Base-by-base conservation (phyloP, 2,329 filamentous ascomycete genomes). In the Stagonosporopsis vannaccii region DNA sequence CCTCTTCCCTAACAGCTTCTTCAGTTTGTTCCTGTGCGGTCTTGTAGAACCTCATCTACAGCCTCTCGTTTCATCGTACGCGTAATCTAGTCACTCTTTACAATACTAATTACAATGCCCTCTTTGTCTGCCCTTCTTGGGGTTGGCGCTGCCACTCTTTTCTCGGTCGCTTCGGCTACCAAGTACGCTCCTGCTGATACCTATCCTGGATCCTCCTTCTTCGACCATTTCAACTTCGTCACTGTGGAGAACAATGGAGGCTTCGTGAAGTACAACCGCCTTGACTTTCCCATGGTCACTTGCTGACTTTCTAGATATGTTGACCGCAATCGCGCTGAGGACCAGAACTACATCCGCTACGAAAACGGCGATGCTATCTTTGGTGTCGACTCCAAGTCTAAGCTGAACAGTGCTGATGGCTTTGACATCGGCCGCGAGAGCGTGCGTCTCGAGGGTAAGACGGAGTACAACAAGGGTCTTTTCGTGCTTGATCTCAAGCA, bases 361-460 rank as follows among this genome's bases (percentile, higher is more conserved):
- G 43, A 56, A 6, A 26, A 35, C 15, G 53, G 53, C 3, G 63
- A 66, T 56, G 58, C 60, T 32, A 77, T 78, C 57, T 70, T 82
- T 17, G 80, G 79, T 41, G 79, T 80, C 15, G 80, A 82, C 62
- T 66, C 63, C 41, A 75, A 60, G 25, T 74, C 59, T 32, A 52
- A 67, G 3, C 53, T 66, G 28, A 58, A 59, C 25, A 49, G 50
- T 17, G 51, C 51, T 6, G 51, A 53, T 17, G 58, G 52, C n/a
- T 59, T 51, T 13, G 68, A 71, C 15, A 49, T 54, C 8, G 65
- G 62, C 46, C 71, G 72, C 15, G 59, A 61, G 33, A 68, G 62
- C 54, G 68, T 74, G n/a, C 71, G 72, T 49, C 63, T 75, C 26
- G 65, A 67, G 32, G 59, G 62, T 6, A 66, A 58, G 40, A 66